These are phyloP conservation scores for Quercus robur DNA, from an alignment of 306 rosid genomes.

Conservation along the genomic window DNA sequence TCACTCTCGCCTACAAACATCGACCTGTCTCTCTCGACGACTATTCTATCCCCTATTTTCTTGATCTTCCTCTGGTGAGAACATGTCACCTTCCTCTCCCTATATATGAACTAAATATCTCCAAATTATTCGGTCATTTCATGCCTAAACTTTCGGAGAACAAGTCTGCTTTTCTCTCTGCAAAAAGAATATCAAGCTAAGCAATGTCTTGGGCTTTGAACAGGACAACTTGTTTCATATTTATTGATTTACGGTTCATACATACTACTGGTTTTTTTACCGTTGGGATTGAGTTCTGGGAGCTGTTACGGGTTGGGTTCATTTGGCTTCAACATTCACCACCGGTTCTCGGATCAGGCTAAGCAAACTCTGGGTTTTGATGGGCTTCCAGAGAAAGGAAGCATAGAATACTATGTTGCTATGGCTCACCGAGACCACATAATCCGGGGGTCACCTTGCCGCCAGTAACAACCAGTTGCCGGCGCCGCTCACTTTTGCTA, in stretches of 20 bases:
- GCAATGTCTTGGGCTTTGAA: conserved; percentile 23
- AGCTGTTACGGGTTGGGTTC: conserved; percentile 35
- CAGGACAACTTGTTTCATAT: not conserved
- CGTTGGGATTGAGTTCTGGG: conserved; percentile 20
- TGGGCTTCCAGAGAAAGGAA: conserved; percentile 57
- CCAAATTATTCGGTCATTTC: not conserved
- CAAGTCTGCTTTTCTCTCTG: not conserved
- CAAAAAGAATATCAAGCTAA: not conserved
- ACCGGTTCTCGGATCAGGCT: conserved; percentile 63
- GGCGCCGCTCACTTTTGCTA: conserved; percentile 41
- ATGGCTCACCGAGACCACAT: conserved; percentile 65
- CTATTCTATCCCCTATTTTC: too few relatives aligned
- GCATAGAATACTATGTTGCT: conserved; percentile 48
- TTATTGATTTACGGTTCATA: not conserved
- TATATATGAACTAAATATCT: too few relatives aligned
- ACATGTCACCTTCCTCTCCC: not conserved
- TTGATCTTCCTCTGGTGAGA: too few relatives aligned
- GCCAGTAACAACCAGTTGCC: conserved; percentile 9
- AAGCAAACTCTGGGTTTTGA: conserved; percentile 47
- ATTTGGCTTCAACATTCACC: conserved; percentile 66
- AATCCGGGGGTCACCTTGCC: conserved; percentile 59
- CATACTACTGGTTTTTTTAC: not conserved
- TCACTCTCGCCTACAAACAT: too few relatives aligned
- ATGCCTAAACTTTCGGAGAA: too few relatives aligned
- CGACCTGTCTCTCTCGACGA: not conserved